Conservation (phyloP, 2,329 filamentous ascomycete species). For the Acephala macrosclerotiorum region DNA sequence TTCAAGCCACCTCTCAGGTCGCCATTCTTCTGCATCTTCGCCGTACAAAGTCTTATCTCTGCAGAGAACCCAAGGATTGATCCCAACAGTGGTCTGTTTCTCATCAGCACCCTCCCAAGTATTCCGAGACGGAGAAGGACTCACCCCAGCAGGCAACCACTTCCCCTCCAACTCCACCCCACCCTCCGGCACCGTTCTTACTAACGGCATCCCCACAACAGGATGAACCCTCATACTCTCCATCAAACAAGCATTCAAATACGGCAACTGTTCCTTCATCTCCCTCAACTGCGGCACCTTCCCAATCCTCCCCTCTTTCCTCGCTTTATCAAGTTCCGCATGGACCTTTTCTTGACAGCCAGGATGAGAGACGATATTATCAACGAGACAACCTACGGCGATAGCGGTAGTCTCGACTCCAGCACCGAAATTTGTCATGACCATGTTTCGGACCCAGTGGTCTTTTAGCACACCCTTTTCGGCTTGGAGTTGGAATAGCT, state of each 20-base stretch:
- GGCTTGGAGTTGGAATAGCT: constrained; percentile 23
- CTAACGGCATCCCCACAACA: constrained; percentile 50
- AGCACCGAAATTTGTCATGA: constrained; percentile 46
- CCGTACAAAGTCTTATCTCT: constrained; percentile 58
- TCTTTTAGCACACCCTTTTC: constrained; percentile 19
- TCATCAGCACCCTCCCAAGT: background rate
- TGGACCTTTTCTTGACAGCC: constrained; percentile 39
- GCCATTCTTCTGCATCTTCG: constrained; percentile 56
- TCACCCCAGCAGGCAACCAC: constrained; percentile 57
- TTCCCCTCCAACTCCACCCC: constrained; percentile 37
- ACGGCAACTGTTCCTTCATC: constrained; percentile 46
- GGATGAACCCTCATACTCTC: constrained; percentile 57
- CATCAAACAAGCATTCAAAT: constrained; percentile 55
- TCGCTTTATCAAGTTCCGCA: constrained; percentile 41
- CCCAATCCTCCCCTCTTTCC: constrained; percentile 21
- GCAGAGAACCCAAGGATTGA: constrained; percentile 50
- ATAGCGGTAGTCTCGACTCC: constrained; percentile 55
- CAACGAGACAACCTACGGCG: constrained; percentile 40
- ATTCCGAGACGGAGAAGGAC: background rate
- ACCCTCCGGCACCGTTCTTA: constrained; percentile 48
- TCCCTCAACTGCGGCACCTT: constrained; percentile 22
- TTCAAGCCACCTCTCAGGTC: constrained; percentile 63
- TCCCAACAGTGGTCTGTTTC: constrained; percentile 51
- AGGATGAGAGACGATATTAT: constrained; percentile 30
- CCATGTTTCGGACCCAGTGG: constrained; percentile 20